Base-by-base conservation (phyloP, 2,329 filamentous ascomycete genomes). In the Metarhizium rileyi region DNA sequence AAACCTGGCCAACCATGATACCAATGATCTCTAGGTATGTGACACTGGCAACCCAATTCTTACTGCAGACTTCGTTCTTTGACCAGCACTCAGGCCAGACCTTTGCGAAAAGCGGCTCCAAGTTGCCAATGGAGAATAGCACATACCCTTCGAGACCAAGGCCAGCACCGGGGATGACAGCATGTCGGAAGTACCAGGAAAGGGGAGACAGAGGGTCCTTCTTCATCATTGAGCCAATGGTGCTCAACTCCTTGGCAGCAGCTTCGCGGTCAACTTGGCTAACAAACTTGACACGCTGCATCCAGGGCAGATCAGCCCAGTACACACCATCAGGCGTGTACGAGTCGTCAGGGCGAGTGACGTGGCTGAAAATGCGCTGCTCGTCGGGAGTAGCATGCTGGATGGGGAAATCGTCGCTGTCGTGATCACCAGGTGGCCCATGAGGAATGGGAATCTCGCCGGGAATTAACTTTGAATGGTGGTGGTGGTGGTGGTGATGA, bases 131-230 rank as follows among this genome's bases (percentile, higher is more conserved):
- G 55, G 90, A 96, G 76, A 97, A 97, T 20, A 97, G 79, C 40
- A 96, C 90, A 63, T 96, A 97, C 59, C 89, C 91, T 76, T 97
- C 91, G 26, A 97, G 79, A 64, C 90, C 85, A 47, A 97, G 81
- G 64, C 91, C 91, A 56, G 90, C 90, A 69, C 91, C 91, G 46
- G 91, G 91, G 51, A 97, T 81, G 48, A 96, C 85, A 69, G 90
- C 91, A 64, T 95, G 93, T 62, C 83, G 81, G 64, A 94, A 85
- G 67, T 97, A 97, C 76, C 84, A 93, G 23, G 77, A 73, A n/a
- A 97, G 50, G 0, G 90, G 90, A 49, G 84, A 86, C 16, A 96
- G 75, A 27, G 90, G 90, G 61, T 96, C 89, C 49, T 82, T 75
- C 74, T 94, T 95, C 61, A 87, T 78, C 86, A 95, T 95, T 30